phyloP scores from a whole-genome alignment of 176 grass and related monocot species.

The Chloris gayana region DNA sequence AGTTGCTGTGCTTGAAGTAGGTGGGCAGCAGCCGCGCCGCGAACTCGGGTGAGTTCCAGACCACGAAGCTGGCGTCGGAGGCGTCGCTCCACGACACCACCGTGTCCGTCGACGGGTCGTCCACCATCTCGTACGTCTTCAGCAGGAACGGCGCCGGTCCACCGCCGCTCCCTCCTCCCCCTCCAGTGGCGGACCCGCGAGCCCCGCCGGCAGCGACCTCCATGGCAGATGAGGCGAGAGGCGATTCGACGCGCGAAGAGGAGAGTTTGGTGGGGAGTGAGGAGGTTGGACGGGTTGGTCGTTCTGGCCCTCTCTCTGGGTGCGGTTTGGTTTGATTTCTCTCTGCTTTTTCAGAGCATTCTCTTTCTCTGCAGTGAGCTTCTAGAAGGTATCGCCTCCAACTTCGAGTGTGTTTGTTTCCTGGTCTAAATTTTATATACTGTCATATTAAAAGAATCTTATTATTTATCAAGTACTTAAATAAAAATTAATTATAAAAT shows the following conservation, averaged over 20 bases:
- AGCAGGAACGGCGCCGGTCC: conserved; percentile 84
- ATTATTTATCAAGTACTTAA: no score
- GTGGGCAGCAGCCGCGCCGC: conserved; percentile 63
- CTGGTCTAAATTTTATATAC: no score
- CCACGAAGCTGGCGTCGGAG: conserved; percentile 75
- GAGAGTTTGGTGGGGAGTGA: background rate
- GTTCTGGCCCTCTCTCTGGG: background rate
- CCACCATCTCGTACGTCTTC: conserved; percentile 99
- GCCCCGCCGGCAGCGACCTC: conserved; percentile 29
- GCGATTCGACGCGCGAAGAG: background rate
- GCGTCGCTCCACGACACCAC: conserved; percentile 81
- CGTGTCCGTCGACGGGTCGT: conserved; percentile 71
- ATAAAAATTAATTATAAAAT: no score
- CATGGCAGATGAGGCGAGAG: conserved; percentile 15
- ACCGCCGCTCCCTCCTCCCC: conserved; percentile 40
- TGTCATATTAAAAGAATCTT: no score
- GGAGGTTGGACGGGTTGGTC: background rate
- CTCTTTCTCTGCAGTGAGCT: background rate
- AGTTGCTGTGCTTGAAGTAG: conserved; percentile 98
- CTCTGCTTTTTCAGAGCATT: no score
- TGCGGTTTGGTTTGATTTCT: background rate
- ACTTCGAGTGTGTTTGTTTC: no score
- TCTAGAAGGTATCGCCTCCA: background rate
- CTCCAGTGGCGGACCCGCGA: background rate
- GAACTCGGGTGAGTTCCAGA: conserved; percentile 84